Percentiles rank a stretch among this genome's conserved stretches.
Conservation (phyloP, 2,329 filamentous ascomycete genomes). For the Stagonosporopsis rhizophila region DNA sequence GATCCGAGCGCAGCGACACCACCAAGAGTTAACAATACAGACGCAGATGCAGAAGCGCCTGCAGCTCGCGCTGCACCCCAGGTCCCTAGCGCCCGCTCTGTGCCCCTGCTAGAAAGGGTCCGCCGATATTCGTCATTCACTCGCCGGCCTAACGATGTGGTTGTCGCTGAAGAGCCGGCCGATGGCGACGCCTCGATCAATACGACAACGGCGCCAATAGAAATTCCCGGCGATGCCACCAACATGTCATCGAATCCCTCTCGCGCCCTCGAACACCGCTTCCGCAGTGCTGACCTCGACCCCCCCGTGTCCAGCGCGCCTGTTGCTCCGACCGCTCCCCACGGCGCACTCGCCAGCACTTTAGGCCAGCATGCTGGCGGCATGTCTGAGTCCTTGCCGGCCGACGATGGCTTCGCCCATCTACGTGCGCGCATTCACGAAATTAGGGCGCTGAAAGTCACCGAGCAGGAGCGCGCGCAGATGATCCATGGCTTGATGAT, state of each 20-base stretch:
- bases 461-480: constrained; percentile 58
- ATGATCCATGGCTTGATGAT: constrained; percentile 59
- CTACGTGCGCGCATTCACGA: constrained; percentile 57
- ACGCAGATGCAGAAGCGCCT: constrained; percentile 14
- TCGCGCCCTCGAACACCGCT: constrained; percentile 35
- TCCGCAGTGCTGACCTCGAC: constrained; percentile 36
- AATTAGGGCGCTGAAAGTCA: constrained; percentile 53
- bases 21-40: constrained; percentile 12
- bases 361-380: constrained; percentile 32
- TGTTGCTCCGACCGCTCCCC: constrained; percentile 23
- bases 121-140: constrained; percentile 33
- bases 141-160: constrained; percentile 33
- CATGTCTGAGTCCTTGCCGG: constrained; percentile 52
- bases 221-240: constrained; percentile 26
- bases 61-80: constrained; percentile 18
- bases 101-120: constrained; percentile 24
- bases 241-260: constrained; percentile 44
- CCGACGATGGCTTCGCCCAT: constrained; percentile 59
- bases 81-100: constrained; percentile 11
- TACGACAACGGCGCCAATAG: constrained; percentile 32
- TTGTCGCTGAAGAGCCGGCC: constrained; percentile 28
- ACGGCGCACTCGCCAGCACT: constrained; percentile 13
- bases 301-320: constrained; percentile 34
- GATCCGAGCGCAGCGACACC: constrained; percentile 16
- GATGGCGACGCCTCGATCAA: constrained; percentile 19